Percentiles rank a stretch among this genome's conserved stretches.
Conservation (phyloP, 2,329 filamentous ascomycete species). For the Xylariales sp. region DNA sequence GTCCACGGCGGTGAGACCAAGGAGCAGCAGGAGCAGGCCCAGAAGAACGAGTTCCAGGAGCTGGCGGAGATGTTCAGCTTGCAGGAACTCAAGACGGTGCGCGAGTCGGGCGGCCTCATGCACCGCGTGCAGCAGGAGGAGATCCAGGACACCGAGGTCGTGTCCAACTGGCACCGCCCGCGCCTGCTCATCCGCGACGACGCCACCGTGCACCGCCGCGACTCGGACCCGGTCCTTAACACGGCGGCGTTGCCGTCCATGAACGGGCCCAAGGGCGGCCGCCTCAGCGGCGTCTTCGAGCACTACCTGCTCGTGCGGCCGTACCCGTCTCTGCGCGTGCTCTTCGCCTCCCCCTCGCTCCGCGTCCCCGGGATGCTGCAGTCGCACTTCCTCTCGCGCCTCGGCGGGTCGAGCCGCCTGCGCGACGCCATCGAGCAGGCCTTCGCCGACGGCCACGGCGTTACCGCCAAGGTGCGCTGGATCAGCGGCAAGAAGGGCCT, state of each 20-base stretch:
- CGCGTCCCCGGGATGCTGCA: constrained; percentile 65
- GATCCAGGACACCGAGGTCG: constrained; percentile 25
- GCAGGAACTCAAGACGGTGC: constrained; percentile 60
- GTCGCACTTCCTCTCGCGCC: constrained; percentile 49
- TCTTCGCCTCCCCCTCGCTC: constrained; percentile 65
- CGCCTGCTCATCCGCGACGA: constrained; percentile 36
- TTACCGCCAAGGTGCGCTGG: constrained; percentile 74
- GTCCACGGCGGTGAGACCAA: constrained; percentile 14
- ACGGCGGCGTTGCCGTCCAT: constrained; percentile 2
- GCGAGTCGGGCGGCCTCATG: constrained; percentile 59
- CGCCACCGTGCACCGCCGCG: constrained; percentile 14
- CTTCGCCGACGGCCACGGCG: constrained; percentile 62
- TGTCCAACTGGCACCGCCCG: constrained; percentile 33
- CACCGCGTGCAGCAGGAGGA: constrained; percentile 46
- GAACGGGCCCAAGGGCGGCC: constrained; percentile 18
- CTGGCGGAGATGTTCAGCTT: constrained; percentile 68
- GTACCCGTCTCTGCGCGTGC: constrained; percentile 59
- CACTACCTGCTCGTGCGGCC: constrained; percentile 63
- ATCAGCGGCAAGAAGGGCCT: too few relatives aligned
- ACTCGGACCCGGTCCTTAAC: constrained; percentile 9
- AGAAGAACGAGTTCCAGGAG: constrained; percentile 61
- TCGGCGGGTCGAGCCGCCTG: constrained; percentile 44
- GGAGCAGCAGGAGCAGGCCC: constrained; percentile 19
- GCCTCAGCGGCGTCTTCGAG: constrained; percentile 40
- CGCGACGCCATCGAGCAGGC: constrained; percentile 50